Base-by-base conservation (phyloP, 495 filamentous ascomycete species). In the Cairneyella variabilis region DNA sequence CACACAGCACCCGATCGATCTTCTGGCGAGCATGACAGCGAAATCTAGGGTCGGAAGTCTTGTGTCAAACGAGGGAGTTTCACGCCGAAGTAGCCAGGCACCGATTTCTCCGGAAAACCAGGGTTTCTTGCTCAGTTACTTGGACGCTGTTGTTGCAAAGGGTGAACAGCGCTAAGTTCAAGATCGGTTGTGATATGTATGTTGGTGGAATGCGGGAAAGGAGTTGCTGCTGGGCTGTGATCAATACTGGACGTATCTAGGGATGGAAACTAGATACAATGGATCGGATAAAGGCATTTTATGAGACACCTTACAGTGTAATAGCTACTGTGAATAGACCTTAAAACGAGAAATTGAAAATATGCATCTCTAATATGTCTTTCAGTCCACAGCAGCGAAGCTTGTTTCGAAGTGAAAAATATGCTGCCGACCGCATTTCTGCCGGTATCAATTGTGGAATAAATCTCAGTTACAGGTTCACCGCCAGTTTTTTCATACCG, bases 61-160 rank as follows among this genome's bases (percentile, higher is more conserved):
- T 39, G 62, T 52, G 30, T 61, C 59, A 44, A 68, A 51, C 39
- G 57, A 64, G 12, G 60, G 61, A 18, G 63, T 67, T 0, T 71
- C 76, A 25, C 66, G 76, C 22, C 69, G 71, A 30, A 74, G 73
- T 14, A 74, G 69, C 30, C 70, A 72, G 39, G 71, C 73, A 30
- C 71, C 83, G 20, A 78, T 83, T n/a, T 85, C 82, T 2, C 78
- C 83, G 1, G 82, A 76, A 8, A 82, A 95, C 59, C 83, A 85
- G 61, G 79, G 77, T n/a, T 95, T 95, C 58, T 70, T 95, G 59
- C 69, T 93, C 44, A 85, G 82, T 8, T 95, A 90, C 67, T 67
- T 96, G 63, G 77, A 82, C 57, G 76, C 74, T 49, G 77, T 85
- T 41, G 77, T 85, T 41, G 80, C 77, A 10, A 59, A 55, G 14